phyloP scores from a whole-genome alignment of 2,329 filamentous ascomycete genomes.

The Diaporthe ilicicola region DNA sequence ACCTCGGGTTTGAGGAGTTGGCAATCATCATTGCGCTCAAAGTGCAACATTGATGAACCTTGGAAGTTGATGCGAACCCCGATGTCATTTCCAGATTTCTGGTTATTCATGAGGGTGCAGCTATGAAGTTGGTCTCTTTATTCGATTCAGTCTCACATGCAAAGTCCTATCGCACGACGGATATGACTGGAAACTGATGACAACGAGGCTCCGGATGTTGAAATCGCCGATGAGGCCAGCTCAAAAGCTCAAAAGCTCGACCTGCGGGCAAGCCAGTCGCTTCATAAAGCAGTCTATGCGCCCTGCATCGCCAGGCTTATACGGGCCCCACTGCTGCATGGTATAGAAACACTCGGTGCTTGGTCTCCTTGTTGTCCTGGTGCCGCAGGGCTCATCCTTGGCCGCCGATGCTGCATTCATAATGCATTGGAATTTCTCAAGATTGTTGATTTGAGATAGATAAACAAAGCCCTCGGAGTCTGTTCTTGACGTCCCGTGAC shows the following conservation, averaged over 20 bases:
- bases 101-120: too few species aligned
- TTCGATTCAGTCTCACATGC: too few species aligned
- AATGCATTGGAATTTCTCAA: not conserved
- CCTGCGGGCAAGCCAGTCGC: not conserved
- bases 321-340: not conserved
- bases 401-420: rapidly evolving
- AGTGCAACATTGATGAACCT: too few species aligned
- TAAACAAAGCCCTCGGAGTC: not conserved
- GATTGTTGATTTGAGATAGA: not conserved
- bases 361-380: not conserved
- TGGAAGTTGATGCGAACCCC: too few species aligned
- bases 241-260: not conserved
- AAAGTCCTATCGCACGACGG: too few species aligned
- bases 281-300: not conserved
- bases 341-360: not conserved
- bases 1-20: too few species aligned
- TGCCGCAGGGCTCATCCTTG: not conserved
- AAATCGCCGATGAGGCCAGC: not conserved
- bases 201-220: not conserved
- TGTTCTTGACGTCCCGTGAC: not conserved
- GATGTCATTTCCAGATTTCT: too few species aligned
- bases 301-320: not conserved
- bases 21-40: too few species aligned
- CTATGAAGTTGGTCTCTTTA: too few species aligned
- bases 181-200: too few species aligned